Evolutionary conservation across 2,329 filamentous ascomycete species (phyloP), one percentile per base, ranked within the genome.

Genomic region (Microsporum canis): DNA sequence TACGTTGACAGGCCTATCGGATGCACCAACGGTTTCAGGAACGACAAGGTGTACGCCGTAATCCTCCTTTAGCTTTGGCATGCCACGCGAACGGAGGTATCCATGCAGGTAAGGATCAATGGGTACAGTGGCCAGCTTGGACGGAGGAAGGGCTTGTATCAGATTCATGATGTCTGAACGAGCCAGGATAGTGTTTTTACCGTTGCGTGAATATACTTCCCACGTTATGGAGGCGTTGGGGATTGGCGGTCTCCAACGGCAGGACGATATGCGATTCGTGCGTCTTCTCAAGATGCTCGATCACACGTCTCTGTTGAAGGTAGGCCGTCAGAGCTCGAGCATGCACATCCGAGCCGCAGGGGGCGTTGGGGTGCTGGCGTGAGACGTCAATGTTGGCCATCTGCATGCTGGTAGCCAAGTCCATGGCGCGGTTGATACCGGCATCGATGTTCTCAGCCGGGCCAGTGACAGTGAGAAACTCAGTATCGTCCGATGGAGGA

Each of bases 201-300:
- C 86, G 68, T 96, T 88, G 41, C 88, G 83, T 5, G 89, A 89
- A 75, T 91, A 96, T 60, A 97, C 82, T 72, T 96, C 87, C 90
- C 91, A 96, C 0, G 86, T 86, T 51, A 88, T 83, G 8, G 84
- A 84, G 12, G 55, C 34, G 31, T 55, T 55, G 39, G 86, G 86
- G 39, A 51, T 89, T 84, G 10, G 66, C 65, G 57, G 82, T 79
- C 2, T 83, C 82, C 65, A 82, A 82, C 0, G 90, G 89, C 1
- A 91, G 86, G 68, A 92, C 88, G 71, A 97, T 95, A 72, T 89
- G 88, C n/a, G 91, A 87, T 69, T 88, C 83, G 74, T 96, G 89
- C 56, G 83, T 76, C 63, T 82, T 84, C 77, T 96, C 91, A 12
- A 99, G 80, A 58, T 90, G 85, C 67, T 89, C 84, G 68, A 97